phyloP scores from a whole-genome alignment of 495 filamentous ascomycete genomes.

The Pyrenopolyporus hunteri region DNA sequence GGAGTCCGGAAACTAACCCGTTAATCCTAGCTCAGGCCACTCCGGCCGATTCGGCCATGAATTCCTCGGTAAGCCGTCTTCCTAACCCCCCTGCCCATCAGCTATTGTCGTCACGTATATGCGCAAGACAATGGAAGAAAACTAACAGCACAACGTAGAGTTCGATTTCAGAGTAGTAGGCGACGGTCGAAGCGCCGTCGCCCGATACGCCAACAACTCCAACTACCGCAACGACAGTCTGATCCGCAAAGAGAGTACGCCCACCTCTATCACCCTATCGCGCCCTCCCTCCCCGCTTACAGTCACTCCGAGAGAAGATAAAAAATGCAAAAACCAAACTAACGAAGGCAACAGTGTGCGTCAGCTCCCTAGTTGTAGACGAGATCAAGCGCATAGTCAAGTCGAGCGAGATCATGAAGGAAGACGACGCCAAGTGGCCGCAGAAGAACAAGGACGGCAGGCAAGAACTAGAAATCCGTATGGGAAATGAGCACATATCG shows the following conservation, averaged over 20 bases:
- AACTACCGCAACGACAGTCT: slow-evolving; percentile 99
- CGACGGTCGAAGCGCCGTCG: slow-evolving; percentile 93
- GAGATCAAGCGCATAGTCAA: slow-evolving; percentile 98
- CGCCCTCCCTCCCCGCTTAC: background rate
- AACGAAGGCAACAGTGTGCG: slow-evolving; percentile 73
- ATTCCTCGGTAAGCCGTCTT: slow-evolving; percentile 76
- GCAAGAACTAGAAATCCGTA: slow-evolving; percentile 92
- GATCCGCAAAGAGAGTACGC: slow-evolving; percentile 98
- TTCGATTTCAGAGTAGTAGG: slow-evolving; percentile 94
- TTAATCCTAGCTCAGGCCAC: slow-evolving; percentile 81
- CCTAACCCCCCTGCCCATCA: background rate
- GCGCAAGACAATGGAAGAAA: background rate
- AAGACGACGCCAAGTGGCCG: slow-evolving; percentile 99
- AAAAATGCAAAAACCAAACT: background rate
- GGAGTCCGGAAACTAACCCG: slow-evolving; percentile 32
- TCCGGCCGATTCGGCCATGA: slow-evolving; percentile 98
- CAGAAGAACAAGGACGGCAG: slow-evolving; percentile 99
- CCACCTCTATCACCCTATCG: background rate
- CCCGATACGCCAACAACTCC: slow-evolving; percentile 98
- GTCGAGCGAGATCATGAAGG: slow-evolving; percentile 98
- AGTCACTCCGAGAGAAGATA: background rate
- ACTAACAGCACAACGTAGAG: slow-evolving; percentile 64
- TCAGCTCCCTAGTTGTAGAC: slow-evolving; percentile 87
- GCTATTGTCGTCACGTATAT: background rate
- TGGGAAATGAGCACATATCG: slow-evolving; percentile 96